A percentile compares a stretch with the other conserved stretches of the same genome.
phyloP scores from a whole-genome alignment of 2,329 filamentous ascomycete genomes.

The Hyphodiscus sp. region DNA sequence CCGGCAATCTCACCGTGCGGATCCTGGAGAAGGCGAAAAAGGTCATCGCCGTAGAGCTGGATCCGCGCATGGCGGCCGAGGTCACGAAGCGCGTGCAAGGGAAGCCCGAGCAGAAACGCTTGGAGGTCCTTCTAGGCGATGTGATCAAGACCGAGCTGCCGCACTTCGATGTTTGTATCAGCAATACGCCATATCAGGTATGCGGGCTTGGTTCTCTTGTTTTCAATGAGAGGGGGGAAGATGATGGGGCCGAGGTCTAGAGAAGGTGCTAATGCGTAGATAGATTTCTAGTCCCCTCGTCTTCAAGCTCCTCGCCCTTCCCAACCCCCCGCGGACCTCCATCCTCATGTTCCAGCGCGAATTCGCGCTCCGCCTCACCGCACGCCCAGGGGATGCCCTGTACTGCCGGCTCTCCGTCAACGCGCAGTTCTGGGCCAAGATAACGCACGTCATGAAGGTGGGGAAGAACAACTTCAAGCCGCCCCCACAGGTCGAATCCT shows the following conservation, averaged over 20 bases:
- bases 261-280: constrained; percentile 14
- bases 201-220: not conserved
- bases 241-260: too few species aligned
- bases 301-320: constrained; percentile 75
- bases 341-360: constrained; percentile 97
- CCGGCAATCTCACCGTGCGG: constrained; percentile 80
- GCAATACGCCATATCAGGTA: constrained; percentile 58
- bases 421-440: constrained; percentile 82
- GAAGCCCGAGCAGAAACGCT: constrained; percentile 71
- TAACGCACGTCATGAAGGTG: constrained; percentile 78
- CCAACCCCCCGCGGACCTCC: constrained; percentile 73
- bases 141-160: constrained; percentile 75
- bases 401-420: constrained; percentile 91
- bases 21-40: constrained; percentile 85
- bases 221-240: not conserved
- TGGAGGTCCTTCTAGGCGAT: constrained; percentile 87
- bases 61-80: constrained; percentile 88
- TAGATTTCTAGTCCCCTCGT: constrained; percentile 86
- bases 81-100: constrained; percentile 90
- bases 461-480: constrained; percentile 96
- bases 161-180: constrained; percentile 79
- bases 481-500: constrained; percentile 85
- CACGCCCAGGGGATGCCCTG: constrained; percentile 78
- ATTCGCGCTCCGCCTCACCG: constrained; percentile 85
- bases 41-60: constrained; percentile 79